Percentiles rank a stretch among this genome's conserved stretches.
phyloP scores from a whole-genome alignment of 2,329 filamentous ascomycete genomes.

The Verruconis gallopava region DNA sequence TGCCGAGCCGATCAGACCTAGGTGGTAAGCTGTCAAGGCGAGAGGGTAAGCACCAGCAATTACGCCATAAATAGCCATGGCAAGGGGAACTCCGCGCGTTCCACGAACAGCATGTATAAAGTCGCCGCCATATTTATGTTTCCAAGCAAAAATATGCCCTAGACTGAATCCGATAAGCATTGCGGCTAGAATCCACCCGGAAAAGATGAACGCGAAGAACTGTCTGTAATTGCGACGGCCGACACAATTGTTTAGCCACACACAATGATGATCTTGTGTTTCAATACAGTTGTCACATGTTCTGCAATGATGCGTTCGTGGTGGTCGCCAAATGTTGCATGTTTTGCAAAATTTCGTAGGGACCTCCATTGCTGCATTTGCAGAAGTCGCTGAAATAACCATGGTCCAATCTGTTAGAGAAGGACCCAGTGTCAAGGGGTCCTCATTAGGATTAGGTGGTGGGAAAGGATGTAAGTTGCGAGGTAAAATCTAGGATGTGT shows the following conservation, averaged over 20 bases:
- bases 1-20: conserved; percentile 80
- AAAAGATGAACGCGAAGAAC: conserved; percentile 84
- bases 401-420: conserved; percentile 89
- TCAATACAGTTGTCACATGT: conserved; percentile 96
- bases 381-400: conserved; percentile 64
- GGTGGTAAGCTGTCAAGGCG: conserved; percentile 73
- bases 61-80: conserved; percentile 73
- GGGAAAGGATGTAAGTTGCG: conserved; percentile 85
- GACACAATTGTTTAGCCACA: conserved; percentile 98
- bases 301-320: conserved; percentile 89
- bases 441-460: conserved; percentile 58
- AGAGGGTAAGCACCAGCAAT: conserved; percentile 67
- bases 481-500: conserved; percentile 60
- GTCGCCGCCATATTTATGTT: conserved; percentile 44
- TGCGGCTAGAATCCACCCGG: conserved; percentile 60
- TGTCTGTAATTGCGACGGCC: conserved; percentile 95
- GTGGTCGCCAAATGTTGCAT: conserved; percentile 93
- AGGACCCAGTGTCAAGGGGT: conserved; percentile 69
- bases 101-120: conserved; percentile 57
- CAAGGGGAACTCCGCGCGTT: conserved; percentile 63
- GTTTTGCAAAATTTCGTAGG: conserved; percentile 97
- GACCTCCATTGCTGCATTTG: conserved; percentile 85
- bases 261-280: conserved; percentile 94
- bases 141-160: conserved; percentile 68
- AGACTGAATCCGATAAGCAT: conserved; percentile 67